Evolutionary conservation across 257 asterid species (phyloP).

Genomic region (Nicotiana tabacum): DNA sequence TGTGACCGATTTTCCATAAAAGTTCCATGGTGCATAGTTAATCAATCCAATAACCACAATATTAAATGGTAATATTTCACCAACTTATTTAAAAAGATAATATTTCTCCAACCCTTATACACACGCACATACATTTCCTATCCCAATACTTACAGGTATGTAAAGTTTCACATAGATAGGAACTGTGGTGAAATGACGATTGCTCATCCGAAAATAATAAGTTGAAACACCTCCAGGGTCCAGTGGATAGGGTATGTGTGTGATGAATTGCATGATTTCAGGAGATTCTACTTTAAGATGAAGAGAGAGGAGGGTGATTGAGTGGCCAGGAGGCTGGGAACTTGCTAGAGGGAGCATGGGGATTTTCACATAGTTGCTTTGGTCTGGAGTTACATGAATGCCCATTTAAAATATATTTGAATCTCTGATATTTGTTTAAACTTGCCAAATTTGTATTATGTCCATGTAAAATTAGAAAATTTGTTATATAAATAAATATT

Average conservation of each 20-base stretch:
- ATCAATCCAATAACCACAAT: not conserved
- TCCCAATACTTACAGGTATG: not conserved
- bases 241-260: not conserved
- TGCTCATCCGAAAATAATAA: not conserved
- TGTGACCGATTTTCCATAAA: not conserved
- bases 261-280: not conserved
- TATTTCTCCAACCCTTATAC: not conserved
- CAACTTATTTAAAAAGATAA: no score
- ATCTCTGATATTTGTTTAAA: not conserved
- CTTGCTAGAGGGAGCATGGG: not conserved
- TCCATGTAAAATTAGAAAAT: not conserved
- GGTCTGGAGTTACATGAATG: not conserved
- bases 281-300: not conserved
- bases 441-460: not conserved
- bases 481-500: no score
- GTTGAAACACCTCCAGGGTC: not conserved
- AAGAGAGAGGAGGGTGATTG: not conserved
- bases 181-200: not conserved
- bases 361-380: not conserved
- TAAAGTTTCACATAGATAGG: not conserved
- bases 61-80: no score
- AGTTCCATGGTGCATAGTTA: not conserved
- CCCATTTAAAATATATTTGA: not conserved
- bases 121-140: not conserved
- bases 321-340: not conserved